Percentiles rank a stretch among this genome's conserved stretches.
phyloP scores from a whole-genome alignment of 768 basidiomycete genomes.

The Amanita pallidorosea region DNA sequence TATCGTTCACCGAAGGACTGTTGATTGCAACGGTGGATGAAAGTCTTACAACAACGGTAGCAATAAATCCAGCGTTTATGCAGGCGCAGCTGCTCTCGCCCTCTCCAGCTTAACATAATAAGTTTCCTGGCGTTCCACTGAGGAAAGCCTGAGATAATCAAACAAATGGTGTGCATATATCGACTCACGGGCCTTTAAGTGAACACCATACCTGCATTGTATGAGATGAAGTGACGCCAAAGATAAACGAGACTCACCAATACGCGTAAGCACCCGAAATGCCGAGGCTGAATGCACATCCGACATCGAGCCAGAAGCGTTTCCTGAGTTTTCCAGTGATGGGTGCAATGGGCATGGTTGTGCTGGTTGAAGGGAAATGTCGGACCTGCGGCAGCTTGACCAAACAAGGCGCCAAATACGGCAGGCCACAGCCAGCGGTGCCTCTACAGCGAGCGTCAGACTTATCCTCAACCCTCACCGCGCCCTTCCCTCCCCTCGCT shows the following conservation, averaged over 20 bases:
- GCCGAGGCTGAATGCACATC: constrained; percentile 68
- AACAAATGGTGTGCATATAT: constrained; percentile 2
- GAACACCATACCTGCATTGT: constrained; percentile 67
- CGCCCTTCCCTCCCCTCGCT: constrained; percentile 1
- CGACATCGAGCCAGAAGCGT: constrained; percentile 79
- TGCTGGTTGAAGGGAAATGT: constrained; percentile 27
- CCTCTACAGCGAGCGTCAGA: constrained; percentile 10
- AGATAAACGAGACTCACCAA: constrained; percentile 49
- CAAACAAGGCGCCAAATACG: constrained; percentile 14
- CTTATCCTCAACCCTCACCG: constrained; percentile 15
- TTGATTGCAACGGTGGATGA: background rate
- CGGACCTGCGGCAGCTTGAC: constrained; percentile 15
- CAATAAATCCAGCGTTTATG: constrained; percentile 12
- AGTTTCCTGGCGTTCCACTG: constrained; percentile 77
- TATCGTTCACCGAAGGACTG: background rate
- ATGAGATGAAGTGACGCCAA: constrained; percentile 8
- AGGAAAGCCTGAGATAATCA: constrained; percentile 4
- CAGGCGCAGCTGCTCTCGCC: constrained; percentile 27
- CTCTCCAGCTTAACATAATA: constrained; percentile 82
- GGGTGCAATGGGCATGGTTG: constrained; percentile 72
- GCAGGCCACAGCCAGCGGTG: constrained; percentile 7
- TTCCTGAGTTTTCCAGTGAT: constrained; percentile 94
- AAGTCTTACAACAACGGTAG: background rate
- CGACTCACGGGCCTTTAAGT: constrained; percentile 65
- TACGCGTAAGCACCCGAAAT: constrained; percentile 64